Base-by-base conservation (phyloP, 2,329 filamentous ascomycete species). In the Fusarium hainanense region DNA sequence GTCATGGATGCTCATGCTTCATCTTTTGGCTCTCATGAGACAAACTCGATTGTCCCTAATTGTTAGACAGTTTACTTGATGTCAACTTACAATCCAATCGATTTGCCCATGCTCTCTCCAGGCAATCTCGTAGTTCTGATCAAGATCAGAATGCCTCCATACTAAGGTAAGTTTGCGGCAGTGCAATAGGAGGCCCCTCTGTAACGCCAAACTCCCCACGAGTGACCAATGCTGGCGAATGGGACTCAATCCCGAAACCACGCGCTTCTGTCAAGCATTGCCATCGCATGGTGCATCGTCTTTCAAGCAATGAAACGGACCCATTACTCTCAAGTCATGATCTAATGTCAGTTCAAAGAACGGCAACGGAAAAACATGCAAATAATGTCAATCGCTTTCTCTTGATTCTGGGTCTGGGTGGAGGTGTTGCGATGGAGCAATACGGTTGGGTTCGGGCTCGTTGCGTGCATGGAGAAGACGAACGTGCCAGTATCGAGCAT, bases 341-440 rank as follows among this genome's bases (percentile, higher is more conserved):
- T 60, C 58, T 65, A 60, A 52, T 27, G 69, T 74, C 58, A 69
- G 63, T 68, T 32, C 54, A 48, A 52, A 55, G 34, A 56, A 13
- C 32, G 20, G 28, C 43, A 47, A 48, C 46, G 23, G n/a, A 54
- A 63, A 62, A 71, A 67, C 48, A 57, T 43, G 62, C 54, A 55
- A 55, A 59, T 69, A 52, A 65, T 57, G 58, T 73, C 65, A 72
- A 65, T 70, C 72, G 66, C 52, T 67, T 68, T 74, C 59, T 74
- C 50, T 74, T 75, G 65, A 64, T 69, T 74, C 44, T 63, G 63
- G 46, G 44, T 62, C 61, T 34, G 48, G 68, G 63, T 16, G 48
- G 48, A 49, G 54, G 54, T 51, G 44, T 55, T 64, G 70, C 50
- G 59, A 70, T 30, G 37, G 54, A 43, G 50, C 48, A 48, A 56